phyloP scores from a whole-genome alignment of 75 land plant genomes.

The Larix kaempferi region DNA sequence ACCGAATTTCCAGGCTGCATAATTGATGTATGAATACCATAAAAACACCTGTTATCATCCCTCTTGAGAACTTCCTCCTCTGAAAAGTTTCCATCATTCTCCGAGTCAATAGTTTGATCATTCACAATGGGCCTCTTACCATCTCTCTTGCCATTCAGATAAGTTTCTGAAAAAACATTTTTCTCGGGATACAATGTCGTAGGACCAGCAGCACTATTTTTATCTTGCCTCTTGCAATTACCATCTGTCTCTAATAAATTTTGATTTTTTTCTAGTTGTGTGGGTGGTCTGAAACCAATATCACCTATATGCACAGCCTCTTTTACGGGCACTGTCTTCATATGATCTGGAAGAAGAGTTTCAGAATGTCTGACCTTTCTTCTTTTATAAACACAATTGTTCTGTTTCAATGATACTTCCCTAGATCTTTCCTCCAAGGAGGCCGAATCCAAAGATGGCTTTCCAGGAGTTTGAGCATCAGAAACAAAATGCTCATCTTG shows the following conservation, averaged over 20 bases:
- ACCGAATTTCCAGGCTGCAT: background rate
- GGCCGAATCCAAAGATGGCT: background rate
- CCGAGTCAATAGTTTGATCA: background rate
- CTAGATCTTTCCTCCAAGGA: background rate
- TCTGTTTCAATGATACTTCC: background rate
- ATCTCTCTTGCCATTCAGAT: slow-evolving; percentile 4
- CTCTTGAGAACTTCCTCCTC: background rate
- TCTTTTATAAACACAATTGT: slow-evolving; percentile 7
- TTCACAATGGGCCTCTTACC: background rate
- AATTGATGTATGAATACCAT: background rate
- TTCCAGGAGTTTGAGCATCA: background rate
- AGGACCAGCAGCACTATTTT: background rate
- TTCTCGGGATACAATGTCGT: background rate
- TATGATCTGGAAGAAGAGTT: background rate
- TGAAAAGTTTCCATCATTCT: background rate
- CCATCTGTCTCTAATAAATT: background rate
- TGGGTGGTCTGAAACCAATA: background rate
- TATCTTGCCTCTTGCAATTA: background rate
- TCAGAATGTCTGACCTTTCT: slow-evolving; percentile 5
- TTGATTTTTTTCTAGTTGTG: background rate
- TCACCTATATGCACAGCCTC: background rate
- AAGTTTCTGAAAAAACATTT: background rate
- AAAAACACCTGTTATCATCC: background rate
- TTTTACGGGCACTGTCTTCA: background rate
- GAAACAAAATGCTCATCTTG: background rate